These are phyloP conservation scores for Aspergillus sp. DNA, from an alignment of 2,329 filamentous ascomycete species.

Conservation along the genomic window DNA sequence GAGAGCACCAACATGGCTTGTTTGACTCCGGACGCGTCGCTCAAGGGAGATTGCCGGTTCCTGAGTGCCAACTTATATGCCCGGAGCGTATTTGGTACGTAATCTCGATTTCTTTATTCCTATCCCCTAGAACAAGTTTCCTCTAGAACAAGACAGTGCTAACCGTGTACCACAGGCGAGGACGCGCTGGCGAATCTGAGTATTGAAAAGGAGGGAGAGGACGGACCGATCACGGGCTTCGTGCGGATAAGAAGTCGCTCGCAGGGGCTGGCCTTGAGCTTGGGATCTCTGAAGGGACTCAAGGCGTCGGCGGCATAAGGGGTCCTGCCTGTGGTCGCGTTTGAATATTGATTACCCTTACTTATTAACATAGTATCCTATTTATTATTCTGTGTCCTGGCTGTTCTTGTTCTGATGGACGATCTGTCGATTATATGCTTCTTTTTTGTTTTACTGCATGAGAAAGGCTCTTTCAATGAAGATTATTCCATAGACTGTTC, in stretches of 20 bases:
- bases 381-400: slow-evolving; percentile 20
- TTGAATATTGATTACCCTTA: slow-evolving; percentile 30
- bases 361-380: slow-evolving; percentile 21
- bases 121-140: too few relatives aligned
- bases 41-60: slow-evolving; percentile 98
- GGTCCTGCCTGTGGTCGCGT: slow-evolving; percentile 26
- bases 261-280: slow-evolving; percentile 87
- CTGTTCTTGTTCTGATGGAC: slow-evolving; percentile 21
- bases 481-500: slow-evolving; percentile 13
- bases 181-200: slow-evolving; percentile 96
- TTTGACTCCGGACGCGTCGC: slow-evolving; percentile 89
- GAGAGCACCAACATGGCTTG: slow-evolving; percentile 98
- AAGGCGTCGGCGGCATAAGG: slow-evolving; percentile 62
- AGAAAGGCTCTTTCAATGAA: slow-evolving; percentile 19
- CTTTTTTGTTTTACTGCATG: slow-evolving; percentile 26
- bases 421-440: slow-evolving; percentile 28
- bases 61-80: slow-evolving; percentile 96
- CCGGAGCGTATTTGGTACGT: slow-evolving; percentile 93
- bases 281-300: slow-evolving; percentile 91
- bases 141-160: slow-evolving; percentile 15
- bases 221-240: slow-evolving; percentile 94
- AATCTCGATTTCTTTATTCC: not conserved
- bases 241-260: slow-evolving; percentile 96
- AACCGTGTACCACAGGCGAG: slow-evolving; percentile 67
- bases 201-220: slow-evolving; percentile 95